A percentile compares a stretch with the other conserved stretches of the same genome.
These are phyloP conservation scores for Alternaria ethzedia DNA, from an alignment of 2,329 filamentous ascomycete genomes.

Conservation along the genomic window DNA sequence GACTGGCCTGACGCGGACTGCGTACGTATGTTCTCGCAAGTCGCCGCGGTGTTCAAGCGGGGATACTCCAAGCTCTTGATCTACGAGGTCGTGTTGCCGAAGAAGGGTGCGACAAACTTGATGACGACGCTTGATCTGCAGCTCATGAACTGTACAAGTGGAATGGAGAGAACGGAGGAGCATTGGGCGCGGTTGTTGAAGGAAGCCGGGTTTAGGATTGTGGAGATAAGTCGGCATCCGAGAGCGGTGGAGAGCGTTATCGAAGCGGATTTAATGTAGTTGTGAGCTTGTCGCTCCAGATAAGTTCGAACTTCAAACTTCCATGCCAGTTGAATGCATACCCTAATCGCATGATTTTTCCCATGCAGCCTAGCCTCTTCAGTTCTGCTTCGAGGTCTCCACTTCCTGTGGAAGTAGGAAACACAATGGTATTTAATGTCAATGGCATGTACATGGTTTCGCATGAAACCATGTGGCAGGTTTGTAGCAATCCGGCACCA, in stretches of 20 bases:
- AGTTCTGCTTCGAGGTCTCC: not conserved
- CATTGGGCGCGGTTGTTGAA: not conserved
- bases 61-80: constrained; percentile 5
- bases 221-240: not conserved
- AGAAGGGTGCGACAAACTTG: constrained; percentile 2
- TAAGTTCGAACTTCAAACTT: not conserved
- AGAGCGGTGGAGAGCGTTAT: constrained; percentile 7
- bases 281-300: not conserved
- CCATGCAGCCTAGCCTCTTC: not conserved
- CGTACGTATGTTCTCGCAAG: constrained; percentile 2
- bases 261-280: not conserved
- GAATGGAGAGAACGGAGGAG: constrained; percentile 5
- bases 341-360: not conserved
- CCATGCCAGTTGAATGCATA: not conserved
- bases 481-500: constrained; percentile 18
- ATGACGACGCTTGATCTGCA: constrained; percentile 8
- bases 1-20: constrained; percentile 5
- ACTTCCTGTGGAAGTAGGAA: not conserved
- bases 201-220: not conserved
- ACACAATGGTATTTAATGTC: constrained; percentile 14
- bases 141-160: constrained; percentile 6
- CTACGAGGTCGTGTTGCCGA: constrained; percentile 6
- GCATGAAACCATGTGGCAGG: constrained; percentile 16
- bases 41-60: not conserved
- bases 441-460: constrained; percentile 20